These are phyloP conservation scores for Vitis rotundifolia DNA, from an alignment of 164 flowering plant genomes.

Conservation along the genomic window DNA sequence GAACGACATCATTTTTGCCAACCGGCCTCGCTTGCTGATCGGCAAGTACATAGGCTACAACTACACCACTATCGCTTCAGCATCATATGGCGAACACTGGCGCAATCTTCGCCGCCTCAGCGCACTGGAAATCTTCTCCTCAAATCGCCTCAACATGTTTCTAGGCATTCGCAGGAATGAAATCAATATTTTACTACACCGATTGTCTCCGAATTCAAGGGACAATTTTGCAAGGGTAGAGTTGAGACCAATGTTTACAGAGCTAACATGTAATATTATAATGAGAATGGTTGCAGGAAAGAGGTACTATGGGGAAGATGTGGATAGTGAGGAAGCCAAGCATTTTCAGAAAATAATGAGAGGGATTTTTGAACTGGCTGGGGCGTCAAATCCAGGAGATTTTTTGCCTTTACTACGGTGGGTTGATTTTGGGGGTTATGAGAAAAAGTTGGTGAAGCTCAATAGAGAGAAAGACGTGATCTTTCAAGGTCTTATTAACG, in stretches of 20 bases:
- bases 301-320: constrained; percentile 28
- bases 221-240: constrained; percentile 18
- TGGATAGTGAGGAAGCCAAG: neutral
- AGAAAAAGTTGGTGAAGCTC: neutral
- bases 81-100: no score
- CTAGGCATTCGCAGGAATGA: no score
- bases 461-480: neutral
- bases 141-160: no score
- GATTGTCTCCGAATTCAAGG: no score
- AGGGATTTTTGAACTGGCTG: no score
- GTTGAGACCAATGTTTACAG: constrained; percentile 20
- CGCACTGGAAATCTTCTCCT: no score
- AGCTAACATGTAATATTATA: constrained; percentile 32
- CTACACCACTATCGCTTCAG: no score
- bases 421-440: neutral
- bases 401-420: constrained; percentile 10
- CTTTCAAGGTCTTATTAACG: constrained; percentile 20
- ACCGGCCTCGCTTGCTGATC: no score
- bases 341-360: constrained; percentile 1
- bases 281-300: constrained; percentile 50
- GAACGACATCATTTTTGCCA: no score
- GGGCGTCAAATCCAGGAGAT: constrained; percentile 3
- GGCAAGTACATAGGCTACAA: no score
- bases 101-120: no score
- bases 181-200: no score